These are phyloP conservation scores for Penicillium simplicissimum DNA, from an alignment of 495 filamentous ascomycete species.

Conservation along the genomic window DNA sequence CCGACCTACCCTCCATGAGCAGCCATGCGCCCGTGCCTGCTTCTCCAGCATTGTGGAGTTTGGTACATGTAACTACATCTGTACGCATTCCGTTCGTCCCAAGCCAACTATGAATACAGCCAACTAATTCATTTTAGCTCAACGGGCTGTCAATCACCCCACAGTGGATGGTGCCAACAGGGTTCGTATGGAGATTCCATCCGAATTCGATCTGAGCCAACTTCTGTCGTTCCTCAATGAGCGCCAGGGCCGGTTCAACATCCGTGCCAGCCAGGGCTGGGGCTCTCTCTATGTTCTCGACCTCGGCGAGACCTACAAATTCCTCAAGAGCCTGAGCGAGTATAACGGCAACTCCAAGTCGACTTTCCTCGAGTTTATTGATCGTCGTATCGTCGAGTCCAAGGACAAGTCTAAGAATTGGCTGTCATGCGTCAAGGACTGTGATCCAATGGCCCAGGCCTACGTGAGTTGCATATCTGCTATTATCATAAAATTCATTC, in stretches of 20 bases:
- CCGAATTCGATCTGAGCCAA: slow-evolving; percentile 44
- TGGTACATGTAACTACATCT: slow-evolving; percentile 54
- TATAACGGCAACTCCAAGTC: slow-evolving; percentile 49
- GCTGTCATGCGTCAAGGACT: slow-evolving; percentile 49
- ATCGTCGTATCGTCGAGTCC: slow-evolving; percentile 49
- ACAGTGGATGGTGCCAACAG: slow-evolving; percentile 38
- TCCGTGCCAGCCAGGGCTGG: slow-evolving; percentile 48
- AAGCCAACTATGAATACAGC: background rate
- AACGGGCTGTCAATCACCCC: slow-evolving; percentile 50
- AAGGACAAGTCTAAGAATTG: slow-evolving; percentile 53
- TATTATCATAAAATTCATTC: background rate
- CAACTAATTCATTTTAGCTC: slow-evolving; percentile 37
- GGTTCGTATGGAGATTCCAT: slow-evolving; percentile 45
- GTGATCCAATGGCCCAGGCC: slow-evolving; percentile 46
- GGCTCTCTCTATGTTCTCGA: slow-evolving; percentile 49
- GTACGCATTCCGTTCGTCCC: slow-evolving; percentile 25
- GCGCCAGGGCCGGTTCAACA: slow-evolving; percentile 50
- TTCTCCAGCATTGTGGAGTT: slow-evolving; percentile 54
- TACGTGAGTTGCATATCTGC: slow-evolving; percentile 35
- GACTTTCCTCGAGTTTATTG: slow-evolving; percentile 49
- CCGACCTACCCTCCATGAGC: slow-evolving; percentile 48
- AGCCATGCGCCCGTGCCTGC: slow-evolving; percentile 50
- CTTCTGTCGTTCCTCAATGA: slow-evolving; percentile 45
- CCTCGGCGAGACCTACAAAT: slow-evolving; percentile 46
- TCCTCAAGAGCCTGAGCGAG: slow-evolving; percentile 45